phyloP scores from a whole-genome alignment of 306 rosid species.

The Hippophae gyantsensis region DNA sequence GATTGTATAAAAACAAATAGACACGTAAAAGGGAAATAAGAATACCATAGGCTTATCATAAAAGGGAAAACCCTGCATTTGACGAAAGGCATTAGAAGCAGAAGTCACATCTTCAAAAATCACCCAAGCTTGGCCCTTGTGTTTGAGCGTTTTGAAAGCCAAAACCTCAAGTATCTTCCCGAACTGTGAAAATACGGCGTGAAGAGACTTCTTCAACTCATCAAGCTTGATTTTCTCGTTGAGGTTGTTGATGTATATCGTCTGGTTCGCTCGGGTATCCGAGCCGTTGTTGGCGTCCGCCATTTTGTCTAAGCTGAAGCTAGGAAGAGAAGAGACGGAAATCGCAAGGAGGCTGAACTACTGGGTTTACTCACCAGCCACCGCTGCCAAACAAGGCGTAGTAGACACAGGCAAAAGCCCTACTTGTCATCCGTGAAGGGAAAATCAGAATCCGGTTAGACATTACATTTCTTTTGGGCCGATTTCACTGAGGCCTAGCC shows the following conservation, averaged over 20 bases:
- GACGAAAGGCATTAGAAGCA: constrained; percentile 84
- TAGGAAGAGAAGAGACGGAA: too few relatives aligned
- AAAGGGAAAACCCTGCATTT: constrained; percentile 98
- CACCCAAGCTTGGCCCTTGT: constrained; percentile 97
- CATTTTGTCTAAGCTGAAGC: constrained; percentile 24
- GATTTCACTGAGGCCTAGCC: too few relatives aligned
- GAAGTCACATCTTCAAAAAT: constrained; percentile 75
- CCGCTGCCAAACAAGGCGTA: too few relatives aligned
- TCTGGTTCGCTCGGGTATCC: constrained; percentile 51
- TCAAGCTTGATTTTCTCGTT: constrained; percentile 94
- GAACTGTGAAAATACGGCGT: constrained; percentile 88
- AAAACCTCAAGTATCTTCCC: constrained; percentile 89
- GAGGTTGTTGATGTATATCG: constrained; percentile 93
- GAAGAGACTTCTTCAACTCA: constrained; percentile 80
- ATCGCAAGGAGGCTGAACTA: too few relatives aligned
- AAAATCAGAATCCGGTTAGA: too few relatives aligned
- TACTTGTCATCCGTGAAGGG: too few relatives aligned
- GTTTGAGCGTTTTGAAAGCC: constrained; percentile 86
- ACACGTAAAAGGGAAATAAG: background rate
- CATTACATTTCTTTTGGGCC: too few relatives aligned
- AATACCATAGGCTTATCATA: constrained; percentile 92
- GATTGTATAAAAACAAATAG: too few relatives aligned
- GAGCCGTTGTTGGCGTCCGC: constrained; percentile 42
- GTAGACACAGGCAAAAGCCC: too few relatives aligned
- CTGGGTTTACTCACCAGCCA: too few relatives aligned